A percentile compares a stretch with the other conserved stretches of the same genome.
Evolutionary conservation across 805 yeast species (phyloP).

Genomic region (Wickerhamiella lipophila): DNA sequence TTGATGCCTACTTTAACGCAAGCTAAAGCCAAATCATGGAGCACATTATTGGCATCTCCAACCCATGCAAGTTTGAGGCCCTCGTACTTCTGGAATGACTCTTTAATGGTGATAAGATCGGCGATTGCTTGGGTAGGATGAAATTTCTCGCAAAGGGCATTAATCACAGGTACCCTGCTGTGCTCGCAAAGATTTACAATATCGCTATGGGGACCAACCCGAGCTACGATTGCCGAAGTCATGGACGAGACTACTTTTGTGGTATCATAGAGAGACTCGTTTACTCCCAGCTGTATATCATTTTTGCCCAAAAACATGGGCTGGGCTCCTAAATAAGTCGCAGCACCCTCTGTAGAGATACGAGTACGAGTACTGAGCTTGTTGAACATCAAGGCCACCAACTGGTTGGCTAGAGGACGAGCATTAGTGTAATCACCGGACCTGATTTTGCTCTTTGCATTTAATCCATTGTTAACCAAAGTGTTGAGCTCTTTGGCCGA

Average conservation of each 20-base stretch:
- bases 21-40: constrained; percentile 85
- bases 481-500: constrained; percentile 55
- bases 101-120: constrained; percentile 76
- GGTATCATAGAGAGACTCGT: constrained; percentile 82
- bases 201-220: constrained; percentile 77
- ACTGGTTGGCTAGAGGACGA: constrained; percentile 62
- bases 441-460: constrained; percentile 39
- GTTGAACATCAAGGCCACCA: constrained; percentile 71
- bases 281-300: constrained; percentile 92
- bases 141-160: constrained; percentile 81
- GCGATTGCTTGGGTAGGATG: constrained; percentile 96
- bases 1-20: constrained; percentile 71
- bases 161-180: constrained; percentile 82
- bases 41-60: constrained; percentile 93
- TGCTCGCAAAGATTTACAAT: constrained; percentile 64
- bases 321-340: constrained; percentile 81
- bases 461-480: constrained; percentile 60
- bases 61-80: constrained; percentile 82
- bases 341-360: constrained; percentile 89
- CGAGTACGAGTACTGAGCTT: constrained; percentile 94
- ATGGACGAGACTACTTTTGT: constrained; percentile 82
- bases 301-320: constrained; percentile 95
- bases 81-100: constrained; percentile 41
- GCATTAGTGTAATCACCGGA: constrained; percentile 38
- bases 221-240: constrained; percentile 96